phyloP scores from a whole-genome alignment of 2,329 filamentous ascomycete species.

The Corynespora cassiicola region DNA sequence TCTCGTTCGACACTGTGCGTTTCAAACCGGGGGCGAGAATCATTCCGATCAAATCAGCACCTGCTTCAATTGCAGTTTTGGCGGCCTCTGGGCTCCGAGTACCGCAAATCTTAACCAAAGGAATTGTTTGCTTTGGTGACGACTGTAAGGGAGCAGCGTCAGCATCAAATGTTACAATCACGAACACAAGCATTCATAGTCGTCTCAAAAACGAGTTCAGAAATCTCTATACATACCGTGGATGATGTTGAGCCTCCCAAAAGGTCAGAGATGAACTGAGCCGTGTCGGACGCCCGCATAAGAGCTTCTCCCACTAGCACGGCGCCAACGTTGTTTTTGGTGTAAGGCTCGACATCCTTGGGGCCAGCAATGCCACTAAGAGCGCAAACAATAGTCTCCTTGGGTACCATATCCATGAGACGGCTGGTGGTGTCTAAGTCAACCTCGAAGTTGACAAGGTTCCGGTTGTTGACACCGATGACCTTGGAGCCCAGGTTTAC shows the following conservation, averaged over 20 bases:
- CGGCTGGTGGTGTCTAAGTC: slow-evolving; percentile 91
- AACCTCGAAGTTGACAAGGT: slow-evolving; percentile 95
- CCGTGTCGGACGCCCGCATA: slow-evolving; percentile 87
- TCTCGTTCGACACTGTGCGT: slow-evolving; percentile 79
- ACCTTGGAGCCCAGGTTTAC: slow-evolving; percentile 86
- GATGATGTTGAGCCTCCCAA: slow-evolving; percentile 63
- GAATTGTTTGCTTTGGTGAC: slow-evolving; percentile 32
- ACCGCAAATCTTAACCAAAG: slow-evolving; percentile 92
- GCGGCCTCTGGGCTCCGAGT: slow-evolving; percentile 85
- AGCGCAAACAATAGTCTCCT: slow-evolving; percentile 87
- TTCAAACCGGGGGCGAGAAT: slow-evolving; percentile 84
- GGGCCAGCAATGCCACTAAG: slow-evolving; percentile 92
- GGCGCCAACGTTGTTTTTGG: slow-evolving; percentile 87
- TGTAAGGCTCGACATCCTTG: slow-evolving; percentile 86
- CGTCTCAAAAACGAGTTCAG: no score
- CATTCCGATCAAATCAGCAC: slow-evolving; percentile 91
- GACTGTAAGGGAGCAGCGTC: no score
- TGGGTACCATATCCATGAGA: slow-evolving; percentile 83
- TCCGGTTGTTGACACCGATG: slow-evolving; percentile 97
- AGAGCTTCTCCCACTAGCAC: slow-evolving; percentile 94
- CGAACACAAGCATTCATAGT: no score
- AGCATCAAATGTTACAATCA: no score
- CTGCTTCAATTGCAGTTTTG: slow-evolving; percentile 78
- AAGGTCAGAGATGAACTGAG: slow-evolving; percentile 81
- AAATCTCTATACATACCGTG: no score